Percentiles rank a stretch among this genome's conserved stretches.
Evolutionary conservation across 2,329 filamentous ascomycete species (phyloP).

Genomic region (Epichloe elymi): DNA sequence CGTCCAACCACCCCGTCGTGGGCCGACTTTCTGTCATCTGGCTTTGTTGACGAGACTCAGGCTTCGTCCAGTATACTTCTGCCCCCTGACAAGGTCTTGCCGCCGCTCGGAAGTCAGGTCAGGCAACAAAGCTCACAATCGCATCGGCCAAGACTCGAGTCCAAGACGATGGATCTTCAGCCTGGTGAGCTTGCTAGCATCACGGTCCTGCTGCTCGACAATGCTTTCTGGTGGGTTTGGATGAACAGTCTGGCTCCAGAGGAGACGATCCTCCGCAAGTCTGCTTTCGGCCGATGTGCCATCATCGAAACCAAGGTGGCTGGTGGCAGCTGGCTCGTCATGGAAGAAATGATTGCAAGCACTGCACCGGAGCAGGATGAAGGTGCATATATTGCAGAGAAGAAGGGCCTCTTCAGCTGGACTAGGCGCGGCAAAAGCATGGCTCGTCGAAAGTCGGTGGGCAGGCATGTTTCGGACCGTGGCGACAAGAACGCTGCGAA

Average conservation of each 20-base stretch:
- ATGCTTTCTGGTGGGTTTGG: conserved; percentile 99
- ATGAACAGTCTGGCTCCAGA: conserved; percentile 91
- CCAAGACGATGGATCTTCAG: conserved; percentile 52
- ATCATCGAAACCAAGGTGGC: conserved; percentile 78
- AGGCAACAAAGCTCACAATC: conserved; percentile 81
- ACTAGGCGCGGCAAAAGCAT: conserved; percentile 53
- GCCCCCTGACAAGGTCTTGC: conserved; percentile 90
- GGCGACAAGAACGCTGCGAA: conserved; percentile 29
- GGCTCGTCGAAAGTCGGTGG: conserved; percentile 56
- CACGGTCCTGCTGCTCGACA: conserved; percentile 71
- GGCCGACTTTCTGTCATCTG: conserved; percentile 93
- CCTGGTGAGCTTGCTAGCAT: conserved; percentile 94
- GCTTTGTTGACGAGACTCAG: conserved; percentile 70
- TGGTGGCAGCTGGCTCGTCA: conserved; percentile 76
- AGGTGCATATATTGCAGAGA: conserved; percentile 84
- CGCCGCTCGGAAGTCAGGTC: conserved; percentile 60
- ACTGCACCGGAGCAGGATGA: conserved; percentile 74
- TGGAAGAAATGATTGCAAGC: conserved; percentile 93
- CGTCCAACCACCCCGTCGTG: conserved; percentile 92
- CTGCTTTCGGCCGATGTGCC: conserved; percentile 86
- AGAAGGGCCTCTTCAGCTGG: conserved; percentile 88
- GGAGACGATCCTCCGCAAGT: conserved; percentile 73
- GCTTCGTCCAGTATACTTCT: conserved; percentile 56
- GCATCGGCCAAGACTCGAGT: conserved; percentile 59
- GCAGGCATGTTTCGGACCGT: conserved; percentile 43